A percentile compares a stretch with the other conserved stretches of the same genome.
Evolutionary conservation across 305 asterid species (phyloP).

Genomic region (Rubia occidens): DNA sequence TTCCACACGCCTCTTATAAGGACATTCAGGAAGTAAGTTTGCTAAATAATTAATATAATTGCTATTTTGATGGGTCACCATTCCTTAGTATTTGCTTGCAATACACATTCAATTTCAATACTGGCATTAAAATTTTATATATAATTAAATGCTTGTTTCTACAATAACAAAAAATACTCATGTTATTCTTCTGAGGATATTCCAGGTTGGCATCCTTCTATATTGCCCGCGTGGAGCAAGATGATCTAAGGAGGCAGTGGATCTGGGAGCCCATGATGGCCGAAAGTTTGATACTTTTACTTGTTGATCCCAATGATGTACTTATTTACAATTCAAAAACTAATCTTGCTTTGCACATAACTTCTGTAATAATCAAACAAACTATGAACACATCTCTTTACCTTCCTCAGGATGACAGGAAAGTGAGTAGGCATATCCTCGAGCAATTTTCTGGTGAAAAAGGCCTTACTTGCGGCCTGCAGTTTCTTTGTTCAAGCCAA

Average conservation of each 20-base stretch:
- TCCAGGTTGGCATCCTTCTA: constrained; percentile 74
- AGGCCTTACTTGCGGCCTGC: constrained; percentile 73
- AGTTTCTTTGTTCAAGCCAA: constrained; percentile 73
- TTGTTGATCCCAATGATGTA: constrained; percentile 92
- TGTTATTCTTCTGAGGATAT: constrained; percentile 14
- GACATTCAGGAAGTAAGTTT: constrained; percentile 77
- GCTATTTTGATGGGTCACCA: constrained; percentile 4
- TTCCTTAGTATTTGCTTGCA: not conserved
- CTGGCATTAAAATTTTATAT: not conserved
- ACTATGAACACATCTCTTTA: constrained; percentile 17
- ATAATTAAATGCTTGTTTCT: not conserved
- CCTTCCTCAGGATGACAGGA: constrained; percentile 59
- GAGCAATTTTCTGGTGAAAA: constrained; percentile 75
- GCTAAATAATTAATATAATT: not conserved
- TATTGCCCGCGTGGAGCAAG: constrained; percentile 66
- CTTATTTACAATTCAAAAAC: constrained; percentile 15
- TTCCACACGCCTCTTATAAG: constrained; percentile 72
- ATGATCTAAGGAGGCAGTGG: constrained; percentile 73
- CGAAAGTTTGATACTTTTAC: constrained; percentile 77
- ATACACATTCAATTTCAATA: not conserved
- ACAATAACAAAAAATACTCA: not conserved
- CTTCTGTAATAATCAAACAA: not conserved
- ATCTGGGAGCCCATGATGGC: constrained; percentile 95
- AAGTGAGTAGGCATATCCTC: constrained; percentile 69
- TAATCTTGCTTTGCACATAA: not conserved